phyloP scores from a whole-genome alignment of 257 asterid genomes.

The Scutellaria barbata region DNA sequence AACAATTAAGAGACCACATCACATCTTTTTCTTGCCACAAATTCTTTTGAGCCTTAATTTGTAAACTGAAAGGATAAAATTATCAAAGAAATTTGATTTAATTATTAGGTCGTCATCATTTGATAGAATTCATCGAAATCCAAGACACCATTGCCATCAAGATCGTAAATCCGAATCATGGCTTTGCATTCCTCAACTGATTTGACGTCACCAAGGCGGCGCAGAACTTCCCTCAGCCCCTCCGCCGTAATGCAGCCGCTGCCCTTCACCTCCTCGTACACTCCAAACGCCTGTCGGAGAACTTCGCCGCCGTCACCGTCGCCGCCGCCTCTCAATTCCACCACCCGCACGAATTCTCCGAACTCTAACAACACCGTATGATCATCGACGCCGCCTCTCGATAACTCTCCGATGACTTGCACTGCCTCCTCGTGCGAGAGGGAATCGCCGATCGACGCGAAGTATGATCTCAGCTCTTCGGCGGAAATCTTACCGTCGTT shows the following conservation, averaged over 20 bases:
- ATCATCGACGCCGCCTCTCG: conserved; percentile 36
- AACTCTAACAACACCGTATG: conserved; percentile 41
- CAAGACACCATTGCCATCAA: conserved; percentile 64
- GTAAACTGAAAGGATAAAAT: no score
- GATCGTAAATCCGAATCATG: conserved; percentile 56
- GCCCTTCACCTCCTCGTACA: conserved; percentile 60
- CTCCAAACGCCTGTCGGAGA: conserved; percentile 54
- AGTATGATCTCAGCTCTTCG: conserved; percentile 47
- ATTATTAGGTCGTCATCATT: conserved; percentile 42
- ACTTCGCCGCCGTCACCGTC: conserved; percentile 36
- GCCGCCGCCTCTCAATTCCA: conserved; percentile 38
- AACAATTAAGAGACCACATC: no score
- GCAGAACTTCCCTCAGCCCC: conserved; percentile 51
- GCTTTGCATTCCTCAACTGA: conserved; percentile 49
- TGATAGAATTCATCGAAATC: conserved; percentile 52
- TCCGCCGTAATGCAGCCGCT: conserved; percentile 58
- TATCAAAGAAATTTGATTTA: no score
- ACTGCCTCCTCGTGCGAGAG: conserved; percentile 47
- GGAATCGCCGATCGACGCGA: conserved; percentile 52
- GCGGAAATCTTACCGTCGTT: conserved; percentile 52
- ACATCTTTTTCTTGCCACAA: no score
- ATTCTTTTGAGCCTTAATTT: no score
- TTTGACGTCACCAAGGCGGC: conserved; percentile 53
- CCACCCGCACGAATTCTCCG: conserved; percentile 41
- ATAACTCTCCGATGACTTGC: conserved; percentile 23